Evolutionary conservation across 371 early-diverging fungal species (phyloP).

Genomic region (Lichtheimia corymbifera): DNA sequence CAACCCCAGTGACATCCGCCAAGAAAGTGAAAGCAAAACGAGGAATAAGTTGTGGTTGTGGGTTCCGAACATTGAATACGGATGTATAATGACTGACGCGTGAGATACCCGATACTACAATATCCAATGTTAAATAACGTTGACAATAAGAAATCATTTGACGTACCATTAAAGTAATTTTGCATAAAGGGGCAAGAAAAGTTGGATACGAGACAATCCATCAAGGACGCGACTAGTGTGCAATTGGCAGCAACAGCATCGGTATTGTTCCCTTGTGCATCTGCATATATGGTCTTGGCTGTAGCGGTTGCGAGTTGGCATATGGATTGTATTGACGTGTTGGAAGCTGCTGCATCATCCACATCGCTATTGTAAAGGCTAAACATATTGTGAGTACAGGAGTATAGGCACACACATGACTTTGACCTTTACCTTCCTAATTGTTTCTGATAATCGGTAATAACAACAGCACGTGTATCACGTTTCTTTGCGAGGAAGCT

Average conservation of each 20-base stretch:
- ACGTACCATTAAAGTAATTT: slow-evolving; percentile 60
- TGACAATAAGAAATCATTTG: neutral
- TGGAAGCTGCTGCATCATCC: slow-evolving; percentile 48
- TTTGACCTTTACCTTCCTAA: slow-evolving; percentile 41
- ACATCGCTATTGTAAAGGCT: slow-evolving; percentile 70
- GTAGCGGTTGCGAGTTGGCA: slow-evolving; percentile 63
- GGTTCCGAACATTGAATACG: slow-evolving; percentile 42
- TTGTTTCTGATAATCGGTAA: slow-evolving; percentile 61
- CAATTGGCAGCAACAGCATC: slow-evolving; percentile 48
- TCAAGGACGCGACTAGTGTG: slow-evolving; percentile 51
- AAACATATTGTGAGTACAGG: slow-evolving; percentile 7
- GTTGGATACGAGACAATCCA: slow-evolving; percentile 69
- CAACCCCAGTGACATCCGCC: slow-evolving; percentile 51
- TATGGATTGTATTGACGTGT: slow-evolving; percentile 43
- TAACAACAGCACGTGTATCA: slow-evolving; percentile 62
- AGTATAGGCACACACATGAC: neutral
- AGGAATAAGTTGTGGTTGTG: slow-evolving; percentile 36
- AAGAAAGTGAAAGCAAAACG: slow-evolving; percentile 53
- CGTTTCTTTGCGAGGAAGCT: slow-evolving; percentile 65
- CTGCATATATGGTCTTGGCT: slow-evolving; percentile 52
- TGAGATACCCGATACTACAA: slow-evolving; percentile 31
- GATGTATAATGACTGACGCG: slow-evolving; percentile 44
- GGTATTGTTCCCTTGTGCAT: slow-evolving; percentile 45
- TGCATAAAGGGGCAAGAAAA: slow-evolving; percentile 66
- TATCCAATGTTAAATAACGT: neutral